Evolutionary conservation across 1,284 basidiomycete species (phyloP).

Genomic region (Leccinum fuscescens): DNA sequence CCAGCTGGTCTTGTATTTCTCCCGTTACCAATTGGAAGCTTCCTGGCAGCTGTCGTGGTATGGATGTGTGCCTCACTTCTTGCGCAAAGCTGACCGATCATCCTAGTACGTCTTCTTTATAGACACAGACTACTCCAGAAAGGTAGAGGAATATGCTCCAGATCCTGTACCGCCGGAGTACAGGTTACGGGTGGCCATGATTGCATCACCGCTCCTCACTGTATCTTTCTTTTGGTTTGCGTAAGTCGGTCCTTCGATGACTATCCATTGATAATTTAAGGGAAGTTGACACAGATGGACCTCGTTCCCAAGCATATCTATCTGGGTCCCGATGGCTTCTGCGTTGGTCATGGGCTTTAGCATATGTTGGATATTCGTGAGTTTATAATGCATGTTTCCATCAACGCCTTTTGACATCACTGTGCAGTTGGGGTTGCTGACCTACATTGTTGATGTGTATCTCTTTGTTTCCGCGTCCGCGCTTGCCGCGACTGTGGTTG

Average conservation of each 20-base stretch:
- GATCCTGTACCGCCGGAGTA: conserved; percentile 65
- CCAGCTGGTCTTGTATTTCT: conserved; percentile 53
- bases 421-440: conserved; percentile 48
- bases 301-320: conserved; percentile 51
- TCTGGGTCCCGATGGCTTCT: conserved; percentile 57
- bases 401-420: background rate
- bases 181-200: conserved; percentile 53
- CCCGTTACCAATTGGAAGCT: conserved; percentile 55
- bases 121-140: conserved; percentile 51
- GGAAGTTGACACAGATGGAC: conserved; percentile 42
- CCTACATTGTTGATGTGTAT: conserved; percentile 63
- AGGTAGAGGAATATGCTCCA: conserved; percentile 46
- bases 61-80: conserved; percentile 28
- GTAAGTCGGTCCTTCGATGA: conserved; percentile 34
- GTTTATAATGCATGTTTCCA: conserved; percentile 19
- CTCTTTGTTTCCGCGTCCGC: conserved; percentile 57
- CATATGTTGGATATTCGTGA: conserved; percentile 58
- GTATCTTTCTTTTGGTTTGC: conserved; percentile 69
- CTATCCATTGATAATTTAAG: background rate
- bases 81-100: conserved; percentile 25
- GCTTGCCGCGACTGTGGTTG: conserved; percentile 53
- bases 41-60: conserved; percentile 44
- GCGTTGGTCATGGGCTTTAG: conserved; percentile 53
- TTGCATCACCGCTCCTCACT: conserved; percentile 56
- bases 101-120: conserved; percentile 50